Conservation (phyloP, 2,329 filamentous ascomycete genomes). For the Colletotrichum magnum region DNA sequence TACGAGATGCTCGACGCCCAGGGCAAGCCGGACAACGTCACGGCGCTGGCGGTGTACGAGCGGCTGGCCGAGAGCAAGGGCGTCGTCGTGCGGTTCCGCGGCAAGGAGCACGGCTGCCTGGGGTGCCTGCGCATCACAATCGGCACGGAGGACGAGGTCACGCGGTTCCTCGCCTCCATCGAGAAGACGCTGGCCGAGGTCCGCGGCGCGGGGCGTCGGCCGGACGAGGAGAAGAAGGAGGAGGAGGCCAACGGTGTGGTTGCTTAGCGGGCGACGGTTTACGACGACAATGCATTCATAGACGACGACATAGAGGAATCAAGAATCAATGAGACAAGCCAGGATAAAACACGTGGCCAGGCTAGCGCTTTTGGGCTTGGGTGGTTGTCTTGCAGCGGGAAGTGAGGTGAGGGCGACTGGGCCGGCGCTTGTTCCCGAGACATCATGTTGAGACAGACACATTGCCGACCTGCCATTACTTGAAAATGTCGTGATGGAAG, state of each 20-base stretch:
- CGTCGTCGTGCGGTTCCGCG: constrained; percentile 93
- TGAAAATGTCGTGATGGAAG: too few relatives aligned
- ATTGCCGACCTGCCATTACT: too few relatives aligned
- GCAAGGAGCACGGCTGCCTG: constrained; percentile 90
- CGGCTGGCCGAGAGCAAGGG: constrained; percentile 86
- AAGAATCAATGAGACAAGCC: neutral
- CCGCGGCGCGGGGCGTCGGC: constrained; percentile 46
- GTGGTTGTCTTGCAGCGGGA: too few relatives aligned
- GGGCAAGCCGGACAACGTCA: constrained; percentile 83
- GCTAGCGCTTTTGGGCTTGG: too few relatives aligned
- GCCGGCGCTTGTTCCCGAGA: too few relatives aligned
- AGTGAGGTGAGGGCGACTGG: too few relatives aligned
- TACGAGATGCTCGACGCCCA: constrained; percentile 85
- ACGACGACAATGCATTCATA: constrained; percentile 20
- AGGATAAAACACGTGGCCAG: neutral
- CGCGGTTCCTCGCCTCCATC: constrained; percentile 81
- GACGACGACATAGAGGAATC: constrained; percentile 23
- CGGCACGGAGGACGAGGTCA: constrained; percentile 89
- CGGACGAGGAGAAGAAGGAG: constrained; percentile 54
- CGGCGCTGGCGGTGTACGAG: constrained; percentile 86
- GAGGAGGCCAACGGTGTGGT: constrained; percentile 53
- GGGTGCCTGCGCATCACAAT: constrained; percentile 94
- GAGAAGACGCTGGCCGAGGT: constrained; percentile 63
- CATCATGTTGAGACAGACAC: too few relatives aligned
- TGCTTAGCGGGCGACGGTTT: constrained; percentile 46